Base-by-base conservation (phyloP, 441 rosid genomes). In the Pelargonium cotyledonis region DNA sequence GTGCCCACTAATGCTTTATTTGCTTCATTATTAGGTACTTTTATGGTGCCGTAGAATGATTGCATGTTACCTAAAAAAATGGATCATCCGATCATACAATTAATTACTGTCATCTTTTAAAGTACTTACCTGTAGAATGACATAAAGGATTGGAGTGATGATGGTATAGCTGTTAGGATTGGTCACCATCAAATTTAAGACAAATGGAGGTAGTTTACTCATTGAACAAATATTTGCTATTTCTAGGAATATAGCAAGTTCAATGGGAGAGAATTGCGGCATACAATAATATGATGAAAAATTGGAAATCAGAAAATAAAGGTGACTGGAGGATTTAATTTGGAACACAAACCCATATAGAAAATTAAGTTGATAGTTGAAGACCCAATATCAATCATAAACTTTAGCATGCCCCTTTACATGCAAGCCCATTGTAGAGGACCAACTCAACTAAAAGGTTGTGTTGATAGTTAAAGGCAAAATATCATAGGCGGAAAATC, bases 21-120 rank as follows among this genome's bases (percentile, higher is more conserved):
- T 70, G 51, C 72, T 53, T 61, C 6, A 21, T 47, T 43, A 2
- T 11, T 55, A 67, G 11, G 66, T 58, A 16, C 63, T 62, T 71
- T 41, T 23, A 4, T 6, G 10, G 35, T 26, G 21, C 65, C 41
- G 16, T 53, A n/a, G 21, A 53, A 44, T n/a, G 26, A 49, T 10
- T 38, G 35, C 44, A 72, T 58, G 26, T 15, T 72, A 9, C 44
- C 26, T 55, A 26, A 19, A 18, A 19, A 8, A n/a, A n/a, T 57
- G 62, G 62, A 57, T 55, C 61, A 6, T 8, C 7, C 4, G 1
- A 55, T 55, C 61, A 55, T 18, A 16, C 61, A 55, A 16, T 55
- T 55, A 10, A 16, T 55, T 26, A 55, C 7, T 55, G 61, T 18
- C 61, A 55, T 18, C 61, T 4, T 23, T 18, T 55, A 16, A 55